Evolutionary conservation across 2,329 filamentous ascomycete species (phyloP), one percentile per base, ranked within the genome.

Genomic region (Penicillium sp.): DNA sequence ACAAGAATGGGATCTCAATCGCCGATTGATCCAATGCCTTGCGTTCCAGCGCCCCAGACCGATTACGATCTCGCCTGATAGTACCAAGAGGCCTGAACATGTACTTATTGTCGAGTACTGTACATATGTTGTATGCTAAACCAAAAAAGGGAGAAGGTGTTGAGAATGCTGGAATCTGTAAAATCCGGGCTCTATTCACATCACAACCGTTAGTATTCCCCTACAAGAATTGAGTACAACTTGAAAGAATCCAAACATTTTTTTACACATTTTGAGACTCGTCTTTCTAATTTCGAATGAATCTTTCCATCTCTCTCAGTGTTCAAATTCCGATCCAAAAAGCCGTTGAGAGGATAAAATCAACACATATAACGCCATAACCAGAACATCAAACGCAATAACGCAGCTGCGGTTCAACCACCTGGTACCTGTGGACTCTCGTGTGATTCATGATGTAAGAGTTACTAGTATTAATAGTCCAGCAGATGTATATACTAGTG

Each of bases 11-110:
- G 33, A 34, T 23, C 34, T 52, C 50, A 60, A 55, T 66, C 64
- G 64, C 56, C 64, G 64, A 66, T 60, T 62, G 52, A 53, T 40
- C 47, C 51, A 46, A 41, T 39, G 13, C 50, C 49, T 53, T 41
- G 54, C 43, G 31, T 43, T 53, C 49, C 49, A 41, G 43, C n/a
- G 21, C 29, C 43, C 41, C 36, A 47, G 43, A 41, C 29, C 19
- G 25, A 57, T 57, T 57, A 19, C 13, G 43, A 34, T 57, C 41
- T 53, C 21, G 21, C 21, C 49, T 45, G 19, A 51, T 16, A 25
- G 16, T 41, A 29, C 13, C 1, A 34, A 33, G 34, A 46, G 29
- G 36, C 21, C 43, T 41, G n/a, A 36, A 46, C 21, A 21, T 52
- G 15, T 51, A 25, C 2, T 27, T n/a, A 4, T 31, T 33, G 31